Base-by-base conservation (phyloP, 768 basidiomycete genomes). In the Pleurotus djamor region DNA sequence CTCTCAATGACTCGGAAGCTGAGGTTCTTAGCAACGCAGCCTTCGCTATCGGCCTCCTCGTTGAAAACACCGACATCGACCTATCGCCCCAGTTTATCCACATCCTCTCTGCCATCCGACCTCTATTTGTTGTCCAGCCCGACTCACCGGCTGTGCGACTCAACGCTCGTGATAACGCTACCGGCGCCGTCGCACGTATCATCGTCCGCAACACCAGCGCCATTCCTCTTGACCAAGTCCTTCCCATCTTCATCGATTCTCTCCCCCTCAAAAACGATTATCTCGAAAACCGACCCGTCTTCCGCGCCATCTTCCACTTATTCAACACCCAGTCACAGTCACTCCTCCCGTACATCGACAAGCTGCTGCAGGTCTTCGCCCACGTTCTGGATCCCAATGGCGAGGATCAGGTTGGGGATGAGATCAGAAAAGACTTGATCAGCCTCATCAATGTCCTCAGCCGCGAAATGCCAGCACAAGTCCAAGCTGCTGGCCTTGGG, bases 1-100 rank as follows among this genome's bases (percentile, higher is more conserved):
- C 92, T 7, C 84, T 99, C 12, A 72, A 81, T 60, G 96, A 98
- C 69, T 73, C 79, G 1, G 96, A 98, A 44, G 76, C 88, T n/a
- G 96, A 98, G 74, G 96, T 98, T 7, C 87, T 92, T 66, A 95
- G 93, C 74, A 98, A 98, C 67, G 94, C 95, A 16, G 94, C 95
- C 13, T 99, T 97, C 71, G 96, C 96, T 36, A 80, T 86, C 36
- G 96, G 97, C 60, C 87, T 96, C 44, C 84, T 99, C 58, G 84
- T 98, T 63, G 92, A 96, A 75, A 85, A 94, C 76, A 87, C 92
- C 5, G 79, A 87, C 48, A 71, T 85, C 59, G 94, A 99, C 70
- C 82, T 98, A 41, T 85, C 89, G 0, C 76, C 82, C 8, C 94
- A 97, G 68, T 96, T 91, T 76, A 73, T 88, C 43, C 82, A 80